Conservation (phyloP, 495 filamentous ascomycete species). For the Ascobolus immersus region DNA sequence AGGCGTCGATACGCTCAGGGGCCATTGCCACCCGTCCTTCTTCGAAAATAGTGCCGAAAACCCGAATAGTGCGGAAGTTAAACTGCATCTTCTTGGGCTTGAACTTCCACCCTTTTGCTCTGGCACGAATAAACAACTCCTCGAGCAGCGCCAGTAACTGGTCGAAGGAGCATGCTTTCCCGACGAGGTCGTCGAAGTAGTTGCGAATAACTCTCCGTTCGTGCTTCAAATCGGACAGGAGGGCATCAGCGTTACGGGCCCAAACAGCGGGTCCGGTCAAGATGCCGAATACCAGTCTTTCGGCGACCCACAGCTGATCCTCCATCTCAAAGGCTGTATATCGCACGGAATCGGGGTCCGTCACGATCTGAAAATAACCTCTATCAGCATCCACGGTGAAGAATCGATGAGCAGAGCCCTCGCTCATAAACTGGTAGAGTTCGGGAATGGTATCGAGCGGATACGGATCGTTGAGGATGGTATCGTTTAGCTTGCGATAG, state of each 20-base stretch:
- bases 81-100: background rate
- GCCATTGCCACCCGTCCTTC: background rate
- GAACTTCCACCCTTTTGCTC: background rate
- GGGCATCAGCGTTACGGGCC: background rate
- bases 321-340: background rate
- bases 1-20: background rate
- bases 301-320: background rate
- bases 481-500: background rate
- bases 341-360: background rate
- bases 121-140: background rate
- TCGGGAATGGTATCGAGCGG: background rate
- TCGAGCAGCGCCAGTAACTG: no score
- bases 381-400: background rate
- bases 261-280: background rate
- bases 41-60: background rate
- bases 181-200: slow-evolving; percentile 1
- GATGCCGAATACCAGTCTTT: background rate
- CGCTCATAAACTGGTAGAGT: background rate
- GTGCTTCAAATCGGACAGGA: background rate
- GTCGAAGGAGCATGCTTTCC: background rate
- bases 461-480: background rate
- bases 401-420: background rate
- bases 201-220: background rate
- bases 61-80: background rate
- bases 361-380: background rate